Evolutionary conservation across 1,139 yeast species (phyloP).

Genomic region (Sugiyamaella neomexicana): DNA sequence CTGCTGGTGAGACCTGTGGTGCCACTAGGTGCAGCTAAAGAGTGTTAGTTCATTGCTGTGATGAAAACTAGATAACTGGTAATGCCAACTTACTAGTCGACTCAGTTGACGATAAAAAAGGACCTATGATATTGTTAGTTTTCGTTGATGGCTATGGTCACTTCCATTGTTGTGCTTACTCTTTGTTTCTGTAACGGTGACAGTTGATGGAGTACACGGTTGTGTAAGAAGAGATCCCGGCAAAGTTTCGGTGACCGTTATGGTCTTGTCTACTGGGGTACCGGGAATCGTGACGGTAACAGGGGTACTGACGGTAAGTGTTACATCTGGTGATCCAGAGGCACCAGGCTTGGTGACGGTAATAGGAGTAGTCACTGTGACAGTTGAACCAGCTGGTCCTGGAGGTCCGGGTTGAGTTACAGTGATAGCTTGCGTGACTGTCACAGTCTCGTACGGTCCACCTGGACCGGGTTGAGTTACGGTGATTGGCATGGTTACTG

Average conservation of each 20-base stretch:
- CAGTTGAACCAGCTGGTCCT: slow-evolving; percentile 15
- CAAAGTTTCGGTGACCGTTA: slow-evolving; percentile 5
- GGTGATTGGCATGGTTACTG: slow-evolving; percentile 3
- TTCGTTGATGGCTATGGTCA: too few species aligned
- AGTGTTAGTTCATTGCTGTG: slow-evolving; percentile 1
- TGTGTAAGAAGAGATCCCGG: slow-evolving; percentile 5
- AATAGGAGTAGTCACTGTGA: slow-evolving; percentile 12
- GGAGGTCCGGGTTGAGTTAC: slow-evolving; percentile 21
- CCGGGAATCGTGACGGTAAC: slow-evolving; percentile 2
- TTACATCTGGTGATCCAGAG: background rate
- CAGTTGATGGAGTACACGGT: slow-evolving; percentile 11
- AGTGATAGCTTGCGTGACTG: slow-evolving; percentile 18
- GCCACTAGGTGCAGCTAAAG: slow-evolving; percentile 37
- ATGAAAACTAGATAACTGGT: background rate
- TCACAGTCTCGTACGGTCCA: slow-evolving; percentile 14
- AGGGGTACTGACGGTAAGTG: background rate
- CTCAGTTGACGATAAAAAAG: slow-evolving; percentile 43
- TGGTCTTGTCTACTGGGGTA: background rate
- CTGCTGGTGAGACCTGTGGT: slow-evolving; percentile 41
- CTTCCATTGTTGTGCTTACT: slow-evolving; percentile 21
- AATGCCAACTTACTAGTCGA: slow-evolving; percentile 30
- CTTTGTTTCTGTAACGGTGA: slow-evolving; percentile 24
- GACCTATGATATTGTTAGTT: slow-evolving; percentile 23
- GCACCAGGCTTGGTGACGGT: slow-evolving; percentile 17
- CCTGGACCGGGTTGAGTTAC: slow-evolving; percentile 13